These are phyloP conservation scores for Rhodotorula sp. DNA, from an alignment of 1,284 basidiomycete species.

Conservation along the genomic window DNA sequence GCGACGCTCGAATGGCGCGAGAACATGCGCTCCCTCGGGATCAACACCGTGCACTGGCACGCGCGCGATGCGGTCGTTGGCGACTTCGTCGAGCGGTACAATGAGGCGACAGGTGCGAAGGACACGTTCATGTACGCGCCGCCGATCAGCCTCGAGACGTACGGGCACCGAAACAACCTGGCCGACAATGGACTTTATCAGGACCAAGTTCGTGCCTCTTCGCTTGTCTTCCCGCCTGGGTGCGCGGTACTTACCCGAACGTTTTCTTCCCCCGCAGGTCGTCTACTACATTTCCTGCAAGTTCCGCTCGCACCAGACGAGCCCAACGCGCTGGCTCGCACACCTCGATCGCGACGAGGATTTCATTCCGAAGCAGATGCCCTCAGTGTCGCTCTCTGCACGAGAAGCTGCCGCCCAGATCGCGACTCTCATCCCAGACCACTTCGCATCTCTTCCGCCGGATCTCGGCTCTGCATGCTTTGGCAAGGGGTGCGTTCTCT, in stretches of 20 bases:
- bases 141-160: background rate
- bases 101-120: background rate
- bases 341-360: background rate
- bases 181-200: background rate
- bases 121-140: background rate
- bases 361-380: background rate
- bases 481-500: constrained; percentile 42
- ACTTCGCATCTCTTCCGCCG: background rate
- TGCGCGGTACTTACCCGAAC: too few relatives aligned
- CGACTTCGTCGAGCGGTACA: background rate
- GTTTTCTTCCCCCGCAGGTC: background rate
- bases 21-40: background rate
- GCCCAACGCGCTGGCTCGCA: background rate
- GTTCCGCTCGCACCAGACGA: background rate
- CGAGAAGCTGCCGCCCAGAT: background rate
- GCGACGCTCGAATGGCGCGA: background rate
- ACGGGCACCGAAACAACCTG: background rate
- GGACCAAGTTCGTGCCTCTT: background rate
- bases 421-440: background rate
- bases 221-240: too few relatives aligned
- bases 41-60: background rate
- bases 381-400: background rate
- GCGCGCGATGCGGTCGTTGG: background rate
- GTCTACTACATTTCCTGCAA: background rate
- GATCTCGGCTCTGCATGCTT: constrained; percentile 45